Evolutionary conservation across 2,329 filamentous ascomycete species (phyloP).

Genomic region (Biscogniauxia mediterranea): DNA sequence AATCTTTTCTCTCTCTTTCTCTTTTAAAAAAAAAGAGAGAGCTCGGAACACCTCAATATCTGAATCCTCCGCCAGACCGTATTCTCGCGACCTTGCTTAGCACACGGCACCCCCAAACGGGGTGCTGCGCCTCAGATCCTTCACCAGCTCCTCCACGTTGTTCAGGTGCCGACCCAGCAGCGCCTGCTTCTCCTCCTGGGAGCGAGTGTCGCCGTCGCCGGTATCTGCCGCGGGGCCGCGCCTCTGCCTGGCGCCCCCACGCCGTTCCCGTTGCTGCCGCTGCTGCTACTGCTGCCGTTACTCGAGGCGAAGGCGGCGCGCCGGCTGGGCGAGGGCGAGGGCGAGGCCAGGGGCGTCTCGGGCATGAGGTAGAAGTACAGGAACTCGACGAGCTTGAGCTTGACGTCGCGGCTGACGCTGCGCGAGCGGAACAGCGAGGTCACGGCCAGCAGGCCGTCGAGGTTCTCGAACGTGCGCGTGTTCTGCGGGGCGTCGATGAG

Average conservation of each 20-base stretch:
- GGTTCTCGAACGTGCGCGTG: conserved; percentile 85
- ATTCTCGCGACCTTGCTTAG: conserved; percentile 23
- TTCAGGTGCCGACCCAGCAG: conserved; percentile 74
- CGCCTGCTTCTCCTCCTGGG: conserved; percentile 78
- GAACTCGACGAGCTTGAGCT: conserved; percentile 95
- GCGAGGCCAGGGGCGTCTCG: conserved; percentile 60
- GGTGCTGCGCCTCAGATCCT: conserved; percentile 76
- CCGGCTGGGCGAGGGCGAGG: conserved; percentile 57
- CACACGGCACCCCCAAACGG: conserved; percentile 58
- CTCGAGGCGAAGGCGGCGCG: conserved; percentile 53
- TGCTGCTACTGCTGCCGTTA: conserved; percentile 9
- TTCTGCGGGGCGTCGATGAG: conserved; percentile 84
- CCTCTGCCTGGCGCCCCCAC: conserved; percentile 32
- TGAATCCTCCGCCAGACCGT: too few relatives aligned
- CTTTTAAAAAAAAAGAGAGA: too few relatives aligned
- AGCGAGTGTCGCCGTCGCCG: conserved; percentile 50
- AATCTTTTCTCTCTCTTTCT: not conserved
- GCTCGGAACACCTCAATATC: too few relatives aligned
- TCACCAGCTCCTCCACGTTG: conserved; percentile 81
- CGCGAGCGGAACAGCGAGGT: conserved; percentile 91
- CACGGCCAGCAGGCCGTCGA: conserved; percentile 88
- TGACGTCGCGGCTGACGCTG: conserved; percentile 81
- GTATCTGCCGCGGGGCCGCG: conserved; percentile 38
- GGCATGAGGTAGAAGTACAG: conserved; percentile 99
- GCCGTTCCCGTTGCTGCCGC: conserved; percentile 26